A percentile compares a stretch with the other conserved stretches of the same genome.
Evolutionary conservation across 2,329 filamentous ascomycete species (phyloP).

Genomic region (Tolypocladium ovalisporum): DNA sequence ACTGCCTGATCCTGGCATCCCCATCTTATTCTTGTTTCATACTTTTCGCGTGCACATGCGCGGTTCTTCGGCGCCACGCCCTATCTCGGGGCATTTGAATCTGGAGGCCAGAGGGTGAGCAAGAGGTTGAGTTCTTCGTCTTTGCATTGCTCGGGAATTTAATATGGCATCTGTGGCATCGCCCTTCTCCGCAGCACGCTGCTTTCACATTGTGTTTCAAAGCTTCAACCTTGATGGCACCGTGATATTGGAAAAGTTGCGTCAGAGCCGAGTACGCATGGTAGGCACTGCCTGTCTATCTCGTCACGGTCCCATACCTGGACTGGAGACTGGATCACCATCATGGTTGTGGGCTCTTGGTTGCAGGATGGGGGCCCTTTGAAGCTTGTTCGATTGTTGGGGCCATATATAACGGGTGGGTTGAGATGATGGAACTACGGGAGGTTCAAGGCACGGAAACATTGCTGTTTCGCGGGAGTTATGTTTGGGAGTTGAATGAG

Average conservation of each 20-base stretch:
- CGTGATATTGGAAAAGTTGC: neutral
- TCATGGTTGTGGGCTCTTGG: neutral
- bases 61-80: neutral
- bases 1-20: neutral
- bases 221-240: neutral
- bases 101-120: neutral
- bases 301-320: neutral
- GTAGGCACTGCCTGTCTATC: neutral
- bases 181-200: neutral
- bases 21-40: constrained; percentile 2
- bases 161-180: neutral
- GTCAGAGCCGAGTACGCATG: neutral
- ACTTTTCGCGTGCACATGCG: neutral
- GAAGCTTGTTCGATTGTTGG: neutral
- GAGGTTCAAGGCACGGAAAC: too few species aligned
- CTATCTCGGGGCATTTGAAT: neutral
- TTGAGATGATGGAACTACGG: neutral
- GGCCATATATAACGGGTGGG: neutral
- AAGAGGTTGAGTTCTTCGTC: neutral
- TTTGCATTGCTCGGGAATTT: neutral
- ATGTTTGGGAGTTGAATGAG: neutral
- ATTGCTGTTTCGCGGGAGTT: neutral
- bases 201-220: neutral
- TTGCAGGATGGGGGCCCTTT: neutral
- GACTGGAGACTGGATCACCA: neutral